These are phyloP conservation scores for Monosporascus sp. DNA, from an alignment of 2,329 filamentous ascomycete genomes.

Conservation along the genomic window DNA sequence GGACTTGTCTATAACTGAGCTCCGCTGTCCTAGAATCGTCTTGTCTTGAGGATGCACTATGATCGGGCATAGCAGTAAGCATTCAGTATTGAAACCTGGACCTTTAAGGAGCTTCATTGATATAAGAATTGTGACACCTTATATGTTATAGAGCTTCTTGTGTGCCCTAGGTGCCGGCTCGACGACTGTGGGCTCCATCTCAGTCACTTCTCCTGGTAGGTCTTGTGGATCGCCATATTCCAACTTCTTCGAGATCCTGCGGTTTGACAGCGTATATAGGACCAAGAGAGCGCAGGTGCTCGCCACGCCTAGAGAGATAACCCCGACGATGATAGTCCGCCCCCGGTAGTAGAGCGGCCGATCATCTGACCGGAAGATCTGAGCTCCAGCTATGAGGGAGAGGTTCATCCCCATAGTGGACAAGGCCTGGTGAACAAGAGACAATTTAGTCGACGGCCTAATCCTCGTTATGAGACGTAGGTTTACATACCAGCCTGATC, in stretches of 20 bases:
- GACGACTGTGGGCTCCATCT: no score
- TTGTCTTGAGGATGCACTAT: no score
- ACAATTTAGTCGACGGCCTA: background rate
- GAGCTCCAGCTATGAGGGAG: background rate
- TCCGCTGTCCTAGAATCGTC: no score
- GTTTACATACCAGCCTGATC: background rate
- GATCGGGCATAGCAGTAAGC: no score
- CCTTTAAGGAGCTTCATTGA: no score
- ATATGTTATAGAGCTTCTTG: no score
- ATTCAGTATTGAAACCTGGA: no score
- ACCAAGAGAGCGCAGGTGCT: background rate
- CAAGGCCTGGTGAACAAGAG: background rate
- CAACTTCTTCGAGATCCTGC: background rate
- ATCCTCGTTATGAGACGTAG: background rate
- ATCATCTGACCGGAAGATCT: conserved; percentile 2
- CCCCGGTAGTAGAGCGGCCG: background rate
- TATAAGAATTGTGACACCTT: no score
- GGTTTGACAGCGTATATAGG: background rate
- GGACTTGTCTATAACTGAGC: no score
- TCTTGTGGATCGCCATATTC: no score
- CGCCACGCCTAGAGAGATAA: background rate
- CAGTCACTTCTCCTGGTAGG: no score
- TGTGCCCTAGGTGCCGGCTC: no score
- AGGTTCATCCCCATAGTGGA: background rate
- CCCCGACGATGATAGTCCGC: background rate